A percentile compares a stretch with the other conserved stretches of the same genome.
These are phyloP conservation scores for Aspergillus carlsbadensis DNA, from an alignment of 495 filamentous ascomycete genomes.

Conservation along the genomic window DNA sequence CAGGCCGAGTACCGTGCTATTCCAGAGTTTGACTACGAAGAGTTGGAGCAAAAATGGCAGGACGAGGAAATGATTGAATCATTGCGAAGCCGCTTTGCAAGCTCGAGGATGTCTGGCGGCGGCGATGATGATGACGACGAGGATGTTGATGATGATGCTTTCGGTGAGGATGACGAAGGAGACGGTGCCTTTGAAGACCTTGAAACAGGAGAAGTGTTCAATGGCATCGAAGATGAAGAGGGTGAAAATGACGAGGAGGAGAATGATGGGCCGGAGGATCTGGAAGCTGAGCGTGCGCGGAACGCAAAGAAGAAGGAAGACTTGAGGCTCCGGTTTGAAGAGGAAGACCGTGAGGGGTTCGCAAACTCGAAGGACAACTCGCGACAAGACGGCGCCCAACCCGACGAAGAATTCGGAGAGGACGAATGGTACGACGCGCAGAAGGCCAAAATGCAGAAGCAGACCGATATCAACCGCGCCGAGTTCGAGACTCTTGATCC, in stretches of 20 bases:
- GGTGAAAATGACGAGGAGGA: slow-evolving; percentile 39
- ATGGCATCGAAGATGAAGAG: slow-evolving; percentile 44
- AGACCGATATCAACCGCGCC: slow-evolving; percentile 88
- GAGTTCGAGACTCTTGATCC: slow-evolving; percentile 88
- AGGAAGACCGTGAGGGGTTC: slow-evolving; percentile 93
- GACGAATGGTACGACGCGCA: slow-evolving; percentile 99
- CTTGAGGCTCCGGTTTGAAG: slow-evolving; percentile 89
- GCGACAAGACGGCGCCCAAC: slow-evolving; percentile 56
- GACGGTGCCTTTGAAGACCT: slow-evolving; percentile 90
- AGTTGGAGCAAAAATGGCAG: slow-evolving; percentile 82
- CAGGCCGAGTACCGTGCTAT: slow-evolving; percentile 73
- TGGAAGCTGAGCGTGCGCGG: slow-evolving; percentile 83
- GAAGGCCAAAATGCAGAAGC: slow-evolving; percentile 91
- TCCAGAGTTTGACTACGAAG: slow-evolving; percentile 75
- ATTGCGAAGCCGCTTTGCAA: slow-evolving; percentile 71
- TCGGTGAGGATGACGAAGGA: slow-evolving; percentile 65
- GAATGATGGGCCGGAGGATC: slow-evolving; percentile 39
- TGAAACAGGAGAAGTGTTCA: slow-evolving; percentile 67
- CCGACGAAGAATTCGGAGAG: slow-evolving; percentile 80
- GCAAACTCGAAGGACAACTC: slow-evolving; percentile 77
- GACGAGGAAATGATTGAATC: slow-evolving; percentile 72
- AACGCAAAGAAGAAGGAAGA: slow-evolving; percentile 94
- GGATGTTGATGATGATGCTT: slow-evolving; percentile 36
- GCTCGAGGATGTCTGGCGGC: slow-evolving; percentile 54
- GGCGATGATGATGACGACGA: slow-evolving; percentile 45